Base-by-base conservation (phyloP, 805 yeast species). In the Lachancea nothofagi region DNA sequence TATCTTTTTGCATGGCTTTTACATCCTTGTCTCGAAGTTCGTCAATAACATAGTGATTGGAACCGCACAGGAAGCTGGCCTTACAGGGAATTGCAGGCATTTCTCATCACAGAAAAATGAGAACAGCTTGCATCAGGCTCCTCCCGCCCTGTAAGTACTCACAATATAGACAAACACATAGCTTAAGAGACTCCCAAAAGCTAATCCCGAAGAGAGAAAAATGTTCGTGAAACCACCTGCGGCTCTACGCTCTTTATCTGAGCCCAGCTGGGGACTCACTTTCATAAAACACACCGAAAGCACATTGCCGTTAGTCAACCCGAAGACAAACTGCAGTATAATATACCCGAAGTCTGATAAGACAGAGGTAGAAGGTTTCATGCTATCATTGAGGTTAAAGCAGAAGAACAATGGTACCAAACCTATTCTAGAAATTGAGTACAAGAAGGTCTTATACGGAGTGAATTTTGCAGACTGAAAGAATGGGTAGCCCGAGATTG, bases 191-290 rank as follows among this genome's bases (percentile, higher is more conserved):
- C 95, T 80, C 4, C 98, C 98, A 2, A 71, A 65, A 0, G 93
- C 78, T 36, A 90, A 70, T 0, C 96, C 96, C 8, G 78, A 55
- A 41, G 89, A 79, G 37, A 89, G 73, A 48, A 86, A 78, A 17
- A 89, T 77, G 1, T 87, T 78, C 32, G 95, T 80, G 57, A 89
- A 84, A 3, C 97, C 97, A 32, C 96, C 96, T 1, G 97, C 96
- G 0, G 96, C 96, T 43, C 85, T 86, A 57, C 78, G 79, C 53
- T 86, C 90, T 15, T 72, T 71, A 24, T 78, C 85, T 1, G 71
- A 69, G 23, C 75, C 81, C 38, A 77, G 66, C 42, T 69, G 72
- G 13, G 70, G 66, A 0, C 83, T 80, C 2, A 87, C 83, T 33
- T 71, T 72, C 83, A 86, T 84, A 63, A 90, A 86, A 41, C 86